Evolutionary conservation across 768 basidiomycete species (phyloP).

Genomic region (Grammothele lineata): DNA sequence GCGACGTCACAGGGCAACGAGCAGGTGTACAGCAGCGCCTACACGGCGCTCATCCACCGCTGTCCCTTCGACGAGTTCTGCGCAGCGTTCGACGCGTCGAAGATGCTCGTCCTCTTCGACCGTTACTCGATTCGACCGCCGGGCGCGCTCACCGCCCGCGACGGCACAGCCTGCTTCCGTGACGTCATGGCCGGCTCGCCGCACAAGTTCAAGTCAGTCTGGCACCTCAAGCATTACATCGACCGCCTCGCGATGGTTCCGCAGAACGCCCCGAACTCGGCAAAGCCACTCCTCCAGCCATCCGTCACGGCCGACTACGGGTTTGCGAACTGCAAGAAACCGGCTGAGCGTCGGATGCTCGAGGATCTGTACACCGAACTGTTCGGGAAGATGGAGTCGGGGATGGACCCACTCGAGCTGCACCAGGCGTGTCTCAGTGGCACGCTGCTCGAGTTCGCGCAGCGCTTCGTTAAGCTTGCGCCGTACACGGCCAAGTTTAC

Average conservation of each 20-base stretch:
- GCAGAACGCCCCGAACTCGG: background rate
- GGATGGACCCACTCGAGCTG: slow-evolving; percentile 29
- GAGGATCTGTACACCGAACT: slow-evolving; percentile 30
- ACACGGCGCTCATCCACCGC: slow-evolving; percentile 23
- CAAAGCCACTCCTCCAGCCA: background rate
- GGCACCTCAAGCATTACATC: slow-evolving; percentile 33
- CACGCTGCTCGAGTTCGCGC: slow-evolving; percentile 26
- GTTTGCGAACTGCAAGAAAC: slow-evolving; percentile 30
- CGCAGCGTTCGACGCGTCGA: slow-evolving; percentile 22
- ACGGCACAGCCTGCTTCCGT: slow-evolving; percentile 10
- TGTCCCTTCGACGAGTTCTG: slow-evolving; percentile 35
- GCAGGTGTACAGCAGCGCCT: slow-evolving; percentile 10
- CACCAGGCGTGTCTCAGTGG: slow-evolving; percentile 34
- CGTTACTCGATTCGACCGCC: background rate
- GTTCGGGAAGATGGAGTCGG: slow-evolving; percentile 19
- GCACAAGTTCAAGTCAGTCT: slow-evolving; percentile 27
- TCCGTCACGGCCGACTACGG: slow-evolving; percentile 31
- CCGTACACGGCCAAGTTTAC: slow-evolving; percentile 16
- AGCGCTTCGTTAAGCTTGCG: slow-evolving; percentile 19
- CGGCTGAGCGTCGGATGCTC: slow-evolving; percentile 24
- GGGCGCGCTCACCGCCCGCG: background rate
- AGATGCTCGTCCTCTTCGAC: slow-evolving; percentile 13
- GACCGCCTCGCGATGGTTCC: background rate
- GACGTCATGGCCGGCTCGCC: slow-evolving; percentile 24
- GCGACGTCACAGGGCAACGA: slow-evolving; percentile 9